Conservation (phyloP, 352 stramenopile genomes). For the Phytophthora vignae region DNA sequence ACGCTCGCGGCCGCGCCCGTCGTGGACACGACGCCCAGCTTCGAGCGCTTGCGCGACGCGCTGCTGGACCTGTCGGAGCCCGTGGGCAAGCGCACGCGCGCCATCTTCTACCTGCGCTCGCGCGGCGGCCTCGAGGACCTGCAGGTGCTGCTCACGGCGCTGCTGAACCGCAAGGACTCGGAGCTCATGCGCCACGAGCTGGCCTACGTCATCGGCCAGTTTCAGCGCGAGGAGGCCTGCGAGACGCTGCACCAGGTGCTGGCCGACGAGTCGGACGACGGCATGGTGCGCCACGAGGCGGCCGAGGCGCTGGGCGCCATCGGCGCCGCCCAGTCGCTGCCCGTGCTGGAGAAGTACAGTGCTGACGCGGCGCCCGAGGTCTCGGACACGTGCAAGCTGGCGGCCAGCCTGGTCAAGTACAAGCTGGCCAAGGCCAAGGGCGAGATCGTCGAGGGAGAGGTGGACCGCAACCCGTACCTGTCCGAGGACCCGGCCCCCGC, state of each 20-base stretch:
- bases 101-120: constrained; percentile 93
- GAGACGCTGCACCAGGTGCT: constrained; percentile 82
- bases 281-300: constrained; percentile 94
- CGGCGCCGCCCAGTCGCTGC: constrained; percentile 79
- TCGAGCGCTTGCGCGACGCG: constrained; percentile 62
- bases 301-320: constrained; percentile 98
- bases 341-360: constrained; percentile 88
- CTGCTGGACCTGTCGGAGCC: constrained; percentile 87
- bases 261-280: constrained; percentile 88
- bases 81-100: constrained; percentile 91
- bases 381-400: constrained; percentile 95
- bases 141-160: constrained; percentile 74
- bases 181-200: constrained; percentile 98
- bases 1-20: constrained; percentile 6
- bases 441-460: constrained; percentile 58
- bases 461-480: constrained; percentile 92
- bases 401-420: constrained; percentile 94
- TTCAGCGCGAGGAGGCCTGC: constrained; percentile 92
- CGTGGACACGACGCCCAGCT: constrained; percentile 50
- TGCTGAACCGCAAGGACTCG: constrained; percentile 90
- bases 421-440: constrained; percentile 71
- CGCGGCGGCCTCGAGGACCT: constrained; percentile 82
- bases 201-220: constrained; percentile 98
- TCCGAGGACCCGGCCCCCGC: constrained; percentile 97
- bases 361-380: constrained; percentile 90